phyloP scores from a whole-genome alignment of 768 basidiomycete species.

The Candolleomyces eurysporus region DNA sequence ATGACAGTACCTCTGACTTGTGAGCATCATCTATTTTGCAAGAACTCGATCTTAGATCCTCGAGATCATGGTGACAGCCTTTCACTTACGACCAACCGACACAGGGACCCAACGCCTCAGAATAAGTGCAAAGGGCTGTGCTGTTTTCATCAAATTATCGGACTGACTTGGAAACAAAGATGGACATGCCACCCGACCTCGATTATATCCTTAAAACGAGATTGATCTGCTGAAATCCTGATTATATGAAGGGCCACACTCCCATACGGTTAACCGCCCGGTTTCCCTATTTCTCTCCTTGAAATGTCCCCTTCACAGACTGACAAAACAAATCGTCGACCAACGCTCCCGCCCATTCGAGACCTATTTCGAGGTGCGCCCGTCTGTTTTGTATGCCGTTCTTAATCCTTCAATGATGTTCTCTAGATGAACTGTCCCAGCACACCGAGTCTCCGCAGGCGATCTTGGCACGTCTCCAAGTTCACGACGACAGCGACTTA shows the following conservation, averaged over 20 bases:
- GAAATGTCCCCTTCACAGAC: conserved; percentile 2
- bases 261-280: neutral
- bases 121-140: conserved; percentile 8
- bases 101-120: neutral
- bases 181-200: conserved; percentile 5
- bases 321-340: conserved; percentile 29
- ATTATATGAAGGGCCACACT: conserved; percentile 1
- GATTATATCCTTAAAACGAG: conserved; percentile 1
- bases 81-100: conserved; percentile 4
- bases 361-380: conserved; percentile 60
- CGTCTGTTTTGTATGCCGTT: neutral
- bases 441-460: conserved; percentile 36
- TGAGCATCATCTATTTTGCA: neutral
- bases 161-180: conserved; percentile 9
- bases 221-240: neutral
- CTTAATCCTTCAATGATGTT: conserved; percentile 7
- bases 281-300: conserved; percentile 3
- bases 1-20: conserved; percentile 4
- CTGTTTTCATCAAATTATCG: conserved; percentile 7
- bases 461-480: conserved; percentile 42
- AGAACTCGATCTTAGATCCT: conserved; percentile 11
- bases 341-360: conserved; percentile 70
- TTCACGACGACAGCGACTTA: conserved; percentile 35
- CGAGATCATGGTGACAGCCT: conserved; percentile 1
- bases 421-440: conserved; percentile 47